Conservation (phyloP, 2,329 filamentous ascomycete genomes). For the Pestalotiopsis sp. region DNA sequence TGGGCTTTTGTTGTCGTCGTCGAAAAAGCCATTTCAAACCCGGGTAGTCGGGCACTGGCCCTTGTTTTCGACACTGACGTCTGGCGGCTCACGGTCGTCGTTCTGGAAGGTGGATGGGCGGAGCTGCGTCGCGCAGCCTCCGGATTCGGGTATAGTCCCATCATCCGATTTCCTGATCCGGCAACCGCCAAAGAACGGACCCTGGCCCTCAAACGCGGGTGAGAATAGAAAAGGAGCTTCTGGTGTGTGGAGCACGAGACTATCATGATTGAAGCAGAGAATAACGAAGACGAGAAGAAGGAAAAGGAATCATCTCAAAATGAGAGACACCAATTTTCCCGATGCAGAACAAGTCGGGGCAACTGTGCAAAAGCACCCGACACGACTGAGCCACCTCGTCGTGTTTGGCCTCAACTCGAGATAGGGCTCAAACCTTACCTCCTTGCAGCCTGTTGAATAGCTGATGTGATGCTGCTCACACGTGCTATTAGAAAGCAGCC, state of each 20-base stretch:
- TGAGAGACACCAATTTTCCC: not conserved
- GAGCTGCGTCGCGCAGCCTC: not conserved
- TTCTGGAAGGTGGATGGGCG: not conserved
- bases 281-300: not conserved
- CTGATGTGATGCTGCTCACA: not conserved
- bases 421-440: not conserved
- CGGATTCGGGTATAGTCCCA: constrained; percentile 6
- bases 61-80: not conserved
- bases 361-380: not conserved
- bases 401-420: not conserved
- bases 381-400: not conserved
- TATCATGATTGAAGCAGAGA: not conserved
- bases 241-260: not conserved
- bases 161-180: constrained; percentile 11
- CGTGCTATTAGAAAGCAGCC: not conserved
- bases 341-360: not conserved
- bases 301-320: not conserved
- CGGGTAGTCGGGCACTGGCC: not conserved
- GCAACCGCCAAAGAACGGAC: not conserved
- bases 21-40: not conserved
- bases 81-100: not conserved
- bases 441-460: not conserved
- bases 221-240: not conserved
- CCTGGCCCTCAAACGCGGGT: constrained; percentile 6
- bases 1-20: not conserved